A percentile compares a stretch with the other conserved stretches of the same genome.
phyloP scores from a whole-genome alignment of 768 basidiomycete species.

The Gloeophyllum trabeum region DNA sequence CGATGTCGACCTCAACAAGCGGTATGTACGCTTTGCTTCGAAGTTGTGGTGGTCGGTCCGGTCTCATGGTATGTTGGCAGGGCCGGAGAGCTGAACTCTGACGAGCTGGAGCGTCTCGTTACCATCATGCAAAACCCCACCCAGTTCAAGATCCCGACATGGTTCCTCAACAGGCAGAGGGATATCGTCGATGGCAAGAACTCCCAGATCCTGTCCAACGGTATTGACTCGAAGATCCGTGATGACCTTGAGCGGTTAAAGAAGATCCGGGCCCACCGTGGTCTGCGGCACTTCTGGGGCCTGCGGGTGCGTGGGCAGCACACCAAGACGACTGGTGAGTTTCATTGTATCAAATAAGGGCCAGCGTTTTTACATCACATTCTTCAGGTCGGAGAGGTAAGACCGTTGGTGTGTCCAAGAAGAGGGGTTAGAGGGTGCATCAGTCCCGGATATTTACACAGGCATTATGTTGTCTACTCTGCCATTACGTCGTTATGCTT shows the following conservation, averaged over 20 bases:
- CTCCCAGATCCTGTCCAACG: constrained; percentile 91
- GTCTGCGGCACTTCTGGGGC: constrained; percentile 88
- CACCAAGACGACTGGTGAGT: constrained; percentile 93
- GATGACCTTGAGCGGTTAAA: constrained; percentile 97
- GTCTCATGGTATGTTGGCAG: constrained; percentile 28
- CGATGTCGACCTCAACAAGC: constrained; percentile 96
- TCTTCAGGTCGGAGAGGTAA: constrained; percentile 89
- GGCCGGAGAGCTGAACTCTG: constrained; percentile 98
- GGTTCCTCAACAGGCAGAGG: constrained; percentile 99
- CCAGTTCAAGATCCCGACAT: constrained; percentile 98
- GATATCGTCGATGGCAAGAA: constrained; percentile 97
- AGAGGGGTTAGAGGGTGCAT: constrained; percentile 48
- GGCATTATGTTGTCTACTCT: too few relatives aligned
- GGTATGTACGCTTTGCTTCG: constrained; percentile 39
- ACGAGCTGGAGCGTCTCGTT: constrained; percentile 97
- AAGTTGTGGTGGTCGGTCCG: neutral
- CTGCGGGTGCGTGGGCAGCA: constrained; percentile 96
- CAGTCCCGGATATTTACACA: too few relatives aligned
- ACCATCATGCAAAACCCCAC: constrained; percentile 99
- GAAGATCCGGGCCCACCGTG: constrained; percentile 97
- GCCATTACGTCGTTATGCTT: too few relatives aligned
- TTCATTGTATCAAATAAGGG: neutral
- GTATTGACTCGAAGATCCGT: constrained; percentile 94
- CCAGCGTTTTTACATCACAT: constrained; percentile 4
- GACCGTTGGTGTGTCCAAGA: constrained; percentile 95